phyloP scores from a whole-genome alignment of 495 filamentous ascomycete species.

The Penicillium samsonianum region DNA sequence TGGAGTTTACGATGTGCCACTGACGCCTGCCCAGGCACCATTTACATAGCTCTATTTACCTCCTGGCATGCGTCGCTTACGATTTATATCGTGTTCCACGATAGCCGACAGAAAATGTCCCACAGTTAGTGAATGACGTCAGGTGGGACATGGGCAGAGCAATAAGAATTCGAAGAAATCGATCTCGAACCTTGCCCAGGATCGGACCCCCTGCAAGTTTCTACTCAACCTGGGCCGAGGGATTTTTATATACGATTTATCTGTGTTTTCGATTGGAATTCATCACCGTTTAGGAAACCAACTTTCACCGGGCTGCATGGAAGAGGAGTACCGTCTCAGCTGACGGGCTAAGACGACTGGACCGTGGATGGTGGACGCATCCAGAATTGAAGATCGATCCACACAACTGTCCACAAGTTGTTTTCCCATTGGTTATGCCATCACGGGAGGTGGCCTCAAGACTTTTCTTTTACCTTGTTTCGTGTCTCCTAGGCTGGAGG shows the following conservation, averaged over 20 bases:
- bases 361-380: conserved; percentile 18
- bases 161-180: conserved; percentile 8
- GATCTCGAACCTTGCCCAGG: conserved; percentile 13
- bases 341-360: conserved; percentile 1
- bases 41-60: neutral
- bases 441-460: conserved; percentile 8
- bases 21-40: conserved; percentile 15
- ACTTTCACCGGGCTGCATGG: conserved; percentile 5
- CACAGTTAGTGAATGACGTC: conserved; percentile 13
- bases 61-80: neutral
- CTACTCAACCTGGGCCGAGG: neutral
- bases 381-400: conserved; percentile 25
- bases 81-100: conserved; percentile 9
- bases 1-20: conserved; percentile 12
- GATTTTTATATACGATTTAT: neutral
- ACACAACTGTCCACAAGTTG: conserved; percentile 16
- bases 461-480: neutral
- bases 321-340: conserved; percentile 8
- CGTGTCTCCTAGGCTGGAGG: neutral
- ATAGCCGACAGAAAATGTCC: conserved; percentile 19
- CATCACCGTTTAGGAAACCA: neutral
- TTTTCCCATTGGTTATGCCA: conserved; percentile 15
- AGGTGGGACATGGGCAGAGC: conserved; percentile 6
- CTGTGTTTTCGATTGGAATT: neutral
- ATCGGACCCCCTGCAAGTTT: conserved; percentile 25